These are phyloP conservation scores for Luzula sylvatica DNA, from an alignment of 176 grass and related monocot species.

Conservation along the genomic window DNA sequence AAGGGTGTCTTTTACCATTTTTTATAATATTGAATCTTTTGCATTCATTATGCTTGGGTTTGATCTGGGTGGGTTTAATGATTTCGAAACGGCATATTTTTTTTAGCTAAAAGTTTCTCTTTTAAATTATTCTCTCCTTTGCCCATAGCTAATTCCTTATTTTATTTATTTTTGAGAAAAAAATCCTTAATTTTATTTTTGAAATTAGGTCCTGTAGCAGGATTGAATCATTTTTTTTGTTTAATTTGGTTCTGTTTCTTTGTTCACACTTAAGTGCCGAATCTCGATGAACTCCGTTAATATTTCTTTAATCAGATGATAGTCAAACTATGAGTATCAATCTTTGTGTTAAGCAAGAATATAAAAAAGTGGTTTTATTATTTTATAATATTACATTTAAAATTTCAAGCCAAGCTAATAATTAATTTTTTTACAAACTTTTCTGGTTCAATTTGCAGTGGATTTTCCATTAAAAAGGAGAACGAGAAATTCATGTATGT, in stretches of 20 bases:
- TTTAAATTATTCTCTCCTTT: too few species aligned
- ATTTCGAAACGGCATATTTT: not conserved
- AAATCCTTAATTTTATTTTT: too few species aligned
- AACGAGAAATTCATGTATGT: conserved; percentile 24
- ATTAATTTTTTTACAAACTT: not conserved
- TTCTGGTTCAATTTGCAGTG: conserved; percentile 28
- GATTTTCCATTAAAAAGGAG: conserved; percentile 49
- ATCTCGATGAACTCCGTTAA: not conserved
- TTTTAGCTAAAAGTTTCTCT: not conserved
- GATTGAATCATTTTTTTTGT: not conserved
- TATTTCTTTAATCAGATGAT: conserved; percentile 19
- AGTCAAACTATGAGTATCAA: not conserved
- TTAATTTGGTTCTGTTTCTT: not conserved
- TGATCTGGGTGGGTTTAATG: too few species aligned
- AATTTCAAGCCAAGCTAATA: not conserved
- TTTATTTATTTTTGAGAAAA: too few species aligned
- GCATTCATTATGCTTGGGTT: too few species aligned
- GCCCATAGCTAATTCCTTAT: not conserved
- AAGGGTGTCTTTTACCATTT: not conserved
- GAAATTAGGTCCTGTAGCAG: too few species aligned
- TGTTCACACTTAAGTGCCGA: not conserved
- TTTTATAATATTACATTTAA: not conserved
- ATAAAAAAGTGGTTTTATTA: not conserved
- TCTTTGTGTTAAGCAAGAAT: not conserved
- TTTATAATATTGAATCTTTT: not conserved